Base-by-base conservation (phyloP, 345 rosid genomes). In the Laguncularia racemosa region DNA sequence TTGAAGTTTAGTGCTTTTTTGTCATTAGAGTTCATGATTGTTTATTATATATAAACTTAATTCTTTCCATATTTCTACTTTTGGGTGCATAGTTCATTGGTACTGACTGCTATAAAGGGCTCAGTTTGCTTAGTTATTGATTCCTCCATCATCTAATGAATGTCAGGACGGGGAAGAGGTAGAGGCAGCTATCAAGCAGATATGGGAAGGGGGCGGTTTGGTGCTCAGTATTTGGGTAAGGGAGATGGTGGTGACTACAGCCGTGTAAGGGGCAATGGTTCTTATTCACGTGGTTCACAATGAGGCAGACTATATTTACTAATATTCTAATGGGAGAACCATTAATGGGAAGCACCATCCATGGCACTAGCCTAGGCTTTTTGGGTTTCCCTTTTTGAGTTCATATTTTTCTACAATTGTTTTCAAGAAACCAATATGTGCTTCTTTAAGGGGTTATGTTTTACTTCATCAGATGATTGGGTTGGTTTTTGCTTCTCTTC, bases 211-310 rank as follows among this genome's bases (percentile, higher is more conserved):
- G 91, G 87, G 14, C 79, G 83, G 59, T 76, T 75, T 52, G 75
- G 85, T 60, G 69, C 74, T 18, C 95, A 87, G 20, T 53, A 69
- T 62, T 69, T 56, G 49, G 87, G 92, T 28, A 80, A 95, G 73
- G 92, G 87, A 56, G 98, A 86, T 17, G 75, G 80, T 14, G 62
- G 79, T 6, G 95, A 89, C 61, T 81, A 79, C 85, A 53, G 62
- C 70, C 80, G 88, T 52, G 47, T 66, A 16, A 81, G 95, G 64
- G 92, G 92, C 58, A 86, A 88, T 52, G 92, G 87, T 50, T 75
- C 74, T 71, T 71, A 77, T 68, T 76, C 73, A 66, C 88, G 57
- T 11, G 45, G 52, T 58, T 48, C 53, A 2, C 62, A 51, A 28
- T 43, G 63, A 20, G 43, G 44, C 4, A 4, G 40, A 33, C 11